Evolutionary conservation across 2,329 filamentous ascomycete genomes (phyloP).

Genomic region (Xylaria sp.): DNA sequence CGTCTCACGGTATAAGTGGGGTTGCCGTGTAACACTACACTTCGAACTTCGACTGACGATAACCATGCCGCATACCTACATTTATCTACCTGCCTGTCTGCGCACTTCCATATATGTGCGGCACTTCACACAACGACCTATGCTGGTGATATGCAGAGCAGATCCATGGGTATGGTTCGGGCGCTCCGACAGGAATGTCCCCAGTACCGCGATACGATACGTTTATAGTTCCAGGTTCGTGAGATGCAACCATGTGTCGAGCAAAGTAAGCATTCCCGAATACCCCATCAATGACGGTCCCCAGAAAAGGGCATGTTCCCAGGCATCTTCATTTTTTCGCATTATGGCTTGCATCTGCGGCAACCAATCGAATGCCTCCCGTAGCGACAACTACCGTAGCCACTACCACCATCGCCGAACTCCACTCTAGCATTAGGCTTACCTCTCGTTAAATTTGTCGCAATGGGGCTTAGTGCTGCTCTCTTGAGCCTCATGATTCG

Average conservation of each 20-base stretch:
- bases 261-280: not conserved
- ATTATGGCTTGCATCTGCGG: constrained; percentile 6
- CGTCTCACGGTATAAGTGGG: constrained; percentile 30
- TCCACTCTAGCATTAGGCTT: constrained; percentile 23
- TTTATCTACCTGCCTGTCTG: not conserved
- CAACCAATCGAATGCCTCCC: constrained; percentile 35
- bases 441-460: constrained; percentile 55
- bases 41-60: constrained; percentile 15
- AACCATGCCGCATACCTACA: constrained; percentile 13
- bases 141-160: not conserved
- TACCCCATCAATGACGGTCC: not conserved
- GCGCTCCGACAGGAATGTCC: constrained; percentile 7
- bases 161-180: not conserved
- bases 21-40: constrained; percentile 25
- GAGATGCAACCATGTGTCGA: constrained; percentile 8
- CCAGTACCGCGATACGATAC: not conserved
- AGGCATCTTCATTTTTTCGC: constrained; percentile 2
- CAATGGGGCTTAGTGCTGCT: constrained; percentile 52
- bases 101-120: not conserved
- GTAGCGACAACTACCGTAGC: constrained; percentile 40
- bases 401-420: constrained; percentile 22
- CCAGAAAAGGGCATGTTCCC: constrained; percentile 1
- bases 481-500: constrained; percentile 38
- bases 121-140: not conserved
- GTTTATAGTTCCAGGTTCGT: not conserved